phyloP scores from a whole-genome alignment of 2,329 filamentous ascomycete species.

The Monilinia vaccinii-corymbosi region DNA sequence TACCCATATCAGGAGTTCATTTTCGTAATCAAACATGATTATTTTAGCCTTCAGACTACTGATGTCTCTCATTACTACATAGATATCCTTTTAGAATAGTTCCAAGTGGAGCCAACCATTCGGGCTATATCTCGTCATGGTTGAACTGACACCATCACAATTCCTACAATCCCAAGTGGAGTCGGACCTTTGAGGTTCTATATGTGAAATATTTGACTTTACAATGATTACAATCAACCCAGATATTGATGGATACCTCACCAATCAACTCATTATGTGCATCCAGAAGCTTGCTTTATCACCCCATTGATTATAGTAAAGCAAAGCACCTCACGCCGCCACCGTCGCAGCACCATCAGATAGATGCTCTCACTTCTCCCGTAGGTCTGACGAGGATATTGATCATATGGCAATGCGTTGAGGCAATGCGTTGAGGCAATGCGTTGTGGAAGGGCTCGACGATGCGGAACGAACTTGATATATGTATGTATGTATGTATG shows the following conservation, averaged over 20 bases:
- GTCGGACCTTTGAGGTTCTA: background rate
- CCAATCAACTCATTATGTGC: no score
- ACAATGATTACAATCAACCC: background rate
- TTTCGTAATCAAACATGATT: background rate
- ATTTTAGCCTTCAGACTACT: background rate
- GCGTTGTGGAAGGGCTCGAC: no score
- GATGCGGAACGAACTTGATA: no score
- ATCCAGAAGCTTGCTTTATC: no score
- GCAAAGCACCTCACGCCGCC: no score
- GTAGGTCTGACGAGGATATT: no score
- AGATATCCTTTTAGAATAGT: background rate
- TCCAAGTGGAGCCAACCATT: background rate
- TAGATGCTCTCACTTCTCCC: no score
- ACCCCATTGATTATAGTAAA: no score
- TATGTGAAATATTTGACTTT: background rate
- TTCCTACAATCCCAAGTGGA: background rate
- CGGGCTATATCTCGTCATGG: background rate
- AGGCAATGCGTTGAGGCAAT: no score
- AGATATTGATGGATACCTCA: background rate
- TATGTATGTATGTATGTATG: no score
- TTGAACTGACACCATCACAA: background rate
- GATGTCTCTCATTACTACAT: background rate
- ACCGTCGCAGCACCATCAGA: no score
- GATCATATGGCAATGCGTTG: no score
- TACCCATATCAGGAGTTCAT: constrained; percentile 2